These are phyloP conservation scores for Murraya paniculata DNA, from an alignment of 345 rosid species.

Conservation along the genomic window DNA sequence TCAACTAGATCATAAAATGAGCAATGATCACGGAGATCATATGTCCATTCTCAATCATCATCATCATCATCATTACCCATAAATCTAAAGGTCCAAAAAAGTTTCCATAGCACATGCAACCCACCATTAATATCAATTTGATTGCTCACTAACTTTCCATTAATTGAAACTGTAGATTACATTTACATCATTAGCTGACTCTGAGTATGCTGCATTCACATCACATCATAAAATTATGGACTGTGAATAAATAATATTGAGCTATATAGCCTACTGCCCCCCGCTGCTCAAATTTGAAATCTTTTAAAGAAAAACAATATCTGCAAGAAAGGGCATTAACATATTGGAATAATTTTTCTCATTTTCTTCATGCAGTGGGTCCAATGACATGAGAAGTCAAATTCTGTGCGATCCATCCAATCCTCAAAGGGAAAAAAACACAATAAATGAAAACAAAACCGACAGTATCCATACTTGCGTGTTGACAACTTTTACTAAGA, in stretches of 20 bases:
- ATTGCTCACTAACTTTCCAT: neutral
- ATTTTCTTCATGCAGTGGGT: slow-evolving; percentile 14
- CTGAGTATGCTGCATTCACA: slow-evolving; percentile 6
- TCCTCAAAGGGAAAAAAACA: neutral
- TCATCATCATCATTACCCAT: slow-evolving; percentile 17
- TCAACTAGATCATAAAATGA: neutral
- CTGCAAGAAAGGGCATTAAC: neutral
- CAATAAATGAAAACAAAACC: slow-evolving; percentile 10
- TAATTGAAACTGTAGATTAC: neutral
- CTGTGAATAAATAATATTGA: neutral
- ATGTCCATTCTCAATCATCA: neutral
- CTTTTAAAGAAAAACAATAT: neutral
- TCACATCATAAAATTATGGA: neutral
- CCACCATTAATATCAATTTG: slow-evolving; percentile 9
- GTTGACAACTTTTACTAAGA: slow-evolving; percentile 24
- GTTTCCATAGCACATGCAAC: slow-evolving; percentile 23
- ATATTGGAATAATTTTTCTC: neutral
- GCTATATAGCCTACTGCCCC: neutral
- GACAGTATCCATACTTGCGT: slow-evolving; percentile 31
- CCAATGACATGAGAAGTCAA: slow-evolving; percentile 21
- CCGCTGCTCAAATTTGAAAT: slow-evolving; percentile 3
- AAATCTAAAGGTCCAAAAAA: slow-evolving; percentile 9
- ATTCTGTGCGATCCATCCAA: slow-evolving; percentile 14
- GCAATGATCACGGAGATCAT: neutral
- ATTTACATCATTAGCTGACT: neutral